Conservation (phyloP, 805 yeast species). For the Starmerella geochares region DNA sequence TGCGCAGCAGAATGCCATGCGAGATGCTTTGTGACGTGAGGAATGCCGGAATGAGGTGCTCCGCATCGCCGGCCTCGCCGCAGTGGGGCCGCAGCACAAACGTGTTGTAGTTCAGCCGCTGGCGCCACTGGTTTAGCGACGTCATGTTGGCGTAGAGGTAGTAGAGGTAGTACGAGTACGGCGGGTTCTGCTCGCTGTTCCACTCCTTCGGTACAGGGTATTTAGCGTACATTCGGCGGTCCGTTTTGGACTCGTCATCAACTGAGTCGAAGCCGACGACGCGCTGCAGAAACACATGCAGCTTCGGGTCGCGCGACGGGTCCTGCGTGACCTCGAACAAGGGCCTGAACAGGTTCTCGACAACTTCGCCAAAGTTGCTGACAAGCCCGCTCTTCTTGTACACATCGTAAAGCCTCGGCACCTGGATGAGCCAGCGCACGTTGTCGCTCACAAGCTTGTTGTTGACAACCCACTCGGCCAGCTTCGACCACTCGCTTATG, state of each 20-base stretch:
- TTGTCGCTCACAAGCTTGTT: constrained; percentile 84
- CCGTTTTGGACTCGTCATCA: constrained; percentile 92
- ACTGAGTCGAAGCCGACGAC: constrained; percentile 97
- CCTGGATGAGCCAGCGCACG: constrained; percentile 93
- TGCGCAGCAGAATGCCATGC: constrained; percentile 88
- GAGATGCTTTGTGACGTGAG: constrained; percentile 84
- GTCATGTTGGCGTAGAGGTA: constrained; percentile 80
- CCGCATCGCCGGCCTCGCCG: constrained; percentile 99
- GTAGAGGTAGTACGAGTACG: constrained; percentile 92
- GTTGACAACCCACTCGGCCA: constrained; percentile 92
- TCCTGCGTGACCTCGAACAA: constrained; percentile 79
- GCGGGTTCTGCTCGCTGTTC: constrained; percentile 75
- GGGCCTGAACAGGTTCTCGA: constrained; percentile 74
- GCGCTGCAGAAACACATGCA: constrained; percentile 77
- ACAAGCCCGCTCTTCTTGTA: constrained; percentile 71
- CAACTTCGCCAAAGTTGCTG: constrained; percentile 59
- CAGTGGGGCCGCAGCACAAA: constrained; percentile 95
- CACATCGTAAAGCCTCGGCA: constrained; percentile 85
- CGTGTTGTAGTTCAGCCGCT: constrained; percentile 65
- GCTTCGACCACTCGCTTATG: constrained; percentile 84
- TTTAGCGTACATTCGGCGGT: constrained; percentile 68
- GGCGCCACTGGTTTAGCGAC: constrained; percentile 76
- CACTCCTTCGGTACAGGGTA: constrained; percentile 81
- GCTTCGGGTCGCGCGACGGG: constrained; percentile 83
- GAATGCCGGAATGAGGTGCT: constrained; percentile 83